Percentiles rank a stretch among this genome's conserved stretches.
Evolutionary conservation across 2,329 filamentous ascomycete species (phyloP).

Genomic region (Boeremia lycopersici): DNA sequence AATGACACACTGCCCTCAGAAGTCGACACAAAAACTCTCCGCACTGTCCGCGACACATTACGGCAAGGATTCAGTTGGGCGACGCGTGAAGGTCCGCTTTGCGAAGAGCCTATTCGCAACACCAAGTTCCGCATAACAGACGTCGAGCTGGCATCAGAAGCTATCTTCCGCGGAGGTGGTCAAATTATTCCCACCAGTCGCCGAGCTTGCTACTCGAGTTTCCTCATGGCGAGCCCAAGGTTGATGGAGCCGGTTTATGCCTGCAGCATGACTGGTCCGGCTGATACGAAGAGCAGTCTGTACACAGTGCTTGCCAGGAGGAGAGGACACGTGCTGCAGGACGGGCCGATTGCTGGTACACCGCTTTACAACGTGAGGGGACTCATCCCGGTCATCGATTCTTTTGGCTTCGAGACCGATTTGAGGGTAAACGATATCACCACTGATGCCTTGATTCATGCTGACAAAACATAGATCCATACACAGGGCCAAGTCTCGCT

Average conservation of each 20-base stretch:
- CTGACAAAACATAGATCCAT: constrained; percentile 66
- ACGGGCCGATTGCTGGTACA: constrained; percentile 91
- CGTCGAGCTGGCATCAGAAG: constrained; percentile 81
- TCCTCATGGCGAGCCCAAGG: constrained; percentile 94
- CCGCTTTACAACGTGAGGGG: constrained; percentile 91
- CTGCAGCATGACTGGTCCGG: constrained; percentile 89
- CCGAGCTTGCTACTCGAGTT: constrained; percentile 91
- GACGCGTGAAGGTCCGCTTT: constrained; percentile 90
- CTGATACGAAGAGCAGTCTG: constrained; percentile 83
- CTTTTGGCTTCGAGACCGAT: constrained; percentile 97
- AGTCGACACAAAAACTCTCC: constrained; percentile 89
- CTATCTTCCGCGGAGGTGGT: constrained; percentile 92
- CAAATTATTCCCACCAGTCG: constrained; percentile 97
- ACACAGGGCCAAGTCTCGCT: constrained; percentile 92
- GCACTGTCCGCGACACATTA: constrained; percentile 87
- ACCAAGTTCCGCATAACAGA: constrained; percentile 97
- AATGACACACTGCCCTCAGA: constrained; percentile 95
- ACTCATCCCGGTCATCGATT: constrained; percentile 93
- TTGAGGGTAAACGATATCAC: constrained; percentile 61
- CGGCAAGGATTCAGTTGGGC: constrained; percentile 98
- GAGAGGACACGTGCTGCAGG: constrained; percentile 90
- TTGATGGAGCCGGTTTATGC: constrained; percentile 97
- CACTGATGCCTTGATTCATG: background rate
- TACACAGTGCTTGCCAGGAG: constrained; percentile 91
- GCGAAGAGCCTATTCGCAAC: constrained; percentile 98